Base-by-base conservation (phyloP, 208 protist genomes). In the Trypanosoma lewisi region DNA sequence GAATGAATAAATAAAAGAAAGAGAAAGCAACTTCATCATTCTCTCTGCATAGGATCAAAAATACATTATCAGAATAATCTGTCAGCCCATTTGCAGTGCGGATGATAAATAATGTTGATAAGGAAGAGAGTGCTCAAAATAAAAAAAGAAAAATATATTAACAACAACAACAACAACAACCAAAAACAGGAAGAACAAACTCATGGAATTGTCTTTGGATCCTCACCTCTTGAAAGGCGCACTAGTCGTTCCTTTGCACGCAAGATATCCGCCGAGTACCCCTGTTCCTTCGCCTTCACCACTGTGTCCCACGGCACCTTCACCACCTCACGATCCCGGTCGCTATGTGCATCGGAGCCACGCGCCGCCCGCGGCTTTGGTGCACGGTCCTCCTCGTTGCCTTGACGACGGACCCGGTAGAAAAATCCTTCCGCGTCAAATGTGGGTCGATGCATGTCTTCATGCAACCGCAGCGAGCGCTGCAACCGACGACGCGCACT, bases 391-490 rank as follows among this genome's bases (percentile, higher is more conserved):
- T 82, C 77, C 33, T 75, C 72, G 21, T 85, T 75, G 47, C 73
- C 74, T 36, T 77, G 84, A 12, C 66, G 73, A 27, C 70, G 80
- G 44, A 96, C 66, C 68, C 86, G 78, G 73, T 88, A 96, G 70
- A 93, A 96, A 31, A 81, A 80, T 21, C 90, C 90, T 60, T 96
- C 90, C 0, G 83, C 90, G 63, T 96, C 90, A 68, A 93, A 96
- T 9, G 87, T 94, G 36, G 89, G 73, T 6, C 84, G 74, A 59
- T 85, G 75, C 21, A 72, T 71, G 70, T 93, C 84, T 47, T 93
- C 82, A 78, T 95, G 89, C 5, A 78, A 59, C 16, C 80, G 72
- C 48, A 95, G 61, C 4, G 84, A 82, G 37, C 78, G 82, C 50
- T 83, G 73, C 67, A 95, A 77, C 6, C 85, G 75, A 37, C 80